Evolutionary conservation across 495 filamentous ascomycete species (phyloP), one percentile per base, ranked within the genome.

Genomic region (Sphaerosporella brunnea): DNA sequence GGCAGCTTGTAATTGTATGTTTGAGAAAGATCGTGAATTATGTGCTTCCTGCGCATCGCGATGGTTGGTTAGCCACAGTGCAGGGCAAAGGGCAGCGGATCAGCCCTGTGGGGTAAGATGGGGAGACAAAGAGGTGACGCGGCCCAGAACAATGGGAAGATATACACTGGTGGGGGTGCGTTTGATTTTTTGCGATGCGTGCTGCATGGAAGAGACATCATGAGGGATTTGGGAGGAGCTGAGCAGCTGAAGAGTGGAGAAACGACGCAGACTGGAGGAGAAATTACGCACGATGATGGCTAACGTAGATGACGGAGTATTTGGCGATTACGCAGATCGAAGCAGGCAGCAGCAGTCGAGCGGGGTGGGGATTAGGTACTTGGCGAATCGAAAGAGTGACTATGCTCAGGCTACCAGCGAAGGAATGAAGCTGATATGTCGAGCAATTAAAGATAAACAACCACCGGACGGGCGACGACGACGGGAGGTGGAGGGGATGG

Each of bases 341-440:
- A 25, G 20, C 20, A 26, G 3, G 40, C 13, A 26, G 21, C 24
- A 3, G 23, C n/a, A n/a, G n/a, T n/a, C 40, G 24, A 43, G 24
- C 21, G 40, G 13, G 37, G 15, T 16, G 11, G 7, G 7, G 37
- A 15, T 16, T 40, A n/a, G n/a, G 2, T 18, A 20, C 10, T 40
- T 40, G 37, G 15, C 20, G 8, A 25, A 3, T 46, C 20, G 34
- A 50, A 49, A 32, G 46, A 55, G 49, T 20, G 49, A 26, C 36
- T 36, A 51, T 50, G 41, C 44, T 47, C 34, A 16, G 30, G 26
- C 49, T 45, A 41, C 55, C 55, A 59, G 55, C 55, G 47, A 59
- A 59, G 43, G 55, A 59, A 51, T 59, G 55, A 59, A 59, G 55
- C 55, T 53, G 55, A 53, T 24, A 26, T 23, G 13, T 38, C 7